These are phyloP conservation scores for Blastobotrys aristatus DNA, from an alignment of 1,139 yeast genomes.

Conservation along the genomic window DNA sequence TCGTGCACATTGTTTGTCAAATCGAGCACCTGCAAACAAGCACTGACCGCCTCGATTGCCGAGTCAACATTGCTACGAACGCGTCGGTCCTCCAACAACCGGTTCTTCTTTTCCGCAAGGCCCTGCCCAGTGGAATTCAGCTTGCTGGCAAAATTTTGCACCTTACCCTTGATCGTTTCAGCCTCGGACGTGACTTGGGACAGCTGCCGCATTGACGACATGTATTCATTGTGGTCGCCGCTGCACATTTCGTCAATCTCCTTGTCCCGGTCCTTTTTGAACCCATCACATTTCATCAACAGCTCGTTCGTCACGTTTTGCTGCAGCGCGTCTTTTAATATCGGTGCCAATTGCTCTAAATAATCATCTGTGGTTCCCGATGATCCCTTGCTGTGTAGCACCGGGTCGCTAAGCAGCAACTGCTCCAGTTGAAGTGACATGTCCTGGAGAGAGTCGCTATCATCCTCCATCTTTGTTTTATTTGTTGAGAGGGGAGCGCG, in stretches of 20 bases:
- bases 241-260: constrained; percentile 61
- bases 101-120: constrained; percentile 46
- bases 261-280: constrained; percentile 55
- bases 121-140: constrained; percentile 61
- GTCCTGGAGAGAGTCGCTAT: constrained; percentile 19
- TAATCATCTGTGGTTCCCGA: constrained; percentile 54
- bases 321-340: constrained; percentile 63
- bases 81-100: constrained; percentile 28
- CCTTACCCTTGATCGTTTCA: constrained; percentile 47
- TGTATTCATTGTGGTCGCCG: constrained; percentile 50
- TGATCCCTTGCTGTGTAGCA: constrained; percentile 20
- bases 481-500: not conserved
- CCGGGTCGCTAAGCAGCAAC: constrained; percentile 29
- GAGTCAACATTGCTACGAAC: constrained; percentile 33
- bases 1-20: constrained; percentile 83
- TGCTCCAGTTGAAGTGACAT: constrained; percentile 30
- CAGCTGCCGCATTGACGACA: constrained; percentile 52
- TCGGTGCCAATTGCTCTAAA: constrained; percentile 74
- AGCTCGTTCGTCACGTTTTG: constrained; percentile 53
- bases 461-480: constrained; percentile 8
- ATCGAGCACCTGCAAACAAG: constrained; percentile 79
- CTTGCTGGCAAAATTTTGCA: constrained; percentile 47
- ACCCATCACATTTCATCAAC: constrained; percentile 50
- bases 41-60: constrained; percentile 36
- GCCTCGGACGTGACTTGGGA: constrained; percentile 54